Evolutionary conservation across 306 rosid genomes (phyloP), one percentile per base, ranked within the genome.

Genomic region (Acacia confusa): DNA sequence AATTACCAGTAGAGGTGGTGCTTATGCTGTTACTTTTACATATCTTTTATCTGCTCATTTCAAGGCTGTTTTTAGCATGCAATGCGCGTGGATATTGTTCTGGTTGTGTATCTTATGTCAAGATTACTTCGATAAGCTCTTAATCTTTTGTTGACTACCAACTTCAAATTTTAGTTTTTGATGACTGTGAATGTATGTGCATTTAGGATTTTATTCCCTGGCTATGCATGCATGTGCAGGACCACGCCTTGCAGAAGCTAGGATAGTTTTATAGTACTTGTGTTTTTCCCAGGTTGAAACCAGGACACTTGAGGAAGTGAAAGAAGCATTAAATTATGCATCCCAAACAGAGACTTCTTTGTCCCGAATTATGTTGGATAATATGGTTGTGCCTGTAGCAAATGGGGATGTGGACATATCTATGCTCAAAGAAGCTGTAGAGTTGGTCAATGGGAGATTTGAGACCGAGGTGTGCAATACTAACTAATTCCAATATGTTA

Each of bases 291-390:
- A 95, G 99, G 96, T 95, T 72, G 97, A 95, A 86, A 95, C 99
- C 71, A 91, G 99, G 82, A 95, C 97, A 44, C 88, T 92, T 17
- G 94, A 93, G 82, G 99, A 95, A 85, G 86, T 93, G 77, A 80
- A 88, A 17, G 92, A 92, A 81, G 95, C 87, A 68, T 82, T 93
- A 44, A 79, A 81, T 67, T 89, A 90, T 80, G 92, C 99, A 64
- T 84, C 91, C 60, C 89, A 92, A 84, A 86, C 92, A 69, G 87
- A 89, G 85, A 93, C 99, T 45, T 88, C 87, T 74, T 81, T 95
- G 87, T 93, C 92, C 79, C 86, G 94, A 75, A 90, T 93, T 79
- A 93, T 95, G 99, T 87, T 95, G 95, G 99, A 95, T 82, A 93
- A 95, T 82, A 95, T 95, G 99, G 98, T 95, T 77, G 88, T 88